A percentile compares a stretch with the other conserved stretches of the same genome.
These are phyloP conservation scores for Daldinia grandis DNA, from an alignment of 495 filamentous ascomycete species.

Conservation along the genomic window DNA sequence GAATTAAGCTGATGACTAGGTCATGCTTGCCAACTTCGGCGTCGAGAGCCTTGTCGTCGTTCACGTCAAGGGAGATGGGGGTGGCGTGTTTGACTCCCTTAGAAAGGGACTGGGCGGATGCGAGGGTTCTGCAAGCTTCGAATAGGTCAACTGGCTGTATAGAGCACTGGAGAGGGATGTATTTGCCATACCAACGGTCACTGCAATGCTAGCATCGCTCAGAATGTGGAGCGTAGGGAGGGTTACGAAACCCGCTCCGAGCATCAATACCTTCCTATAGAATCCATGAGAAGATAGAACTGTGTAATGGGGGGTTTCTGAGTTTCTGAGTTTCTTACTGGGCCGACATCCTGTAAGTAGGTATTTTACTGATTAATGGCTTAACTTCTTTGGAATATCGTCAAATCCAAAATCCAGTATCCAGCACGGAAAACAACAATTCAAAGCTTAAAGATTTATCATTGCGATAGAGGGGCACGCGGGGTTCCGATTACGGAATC, in stretches of 20 bases:
- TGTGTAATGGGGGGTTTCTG: background rate
- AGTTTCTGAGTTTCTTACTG: conserved; percentile 21
- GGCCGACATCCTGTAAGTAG: conserved; percentile 8
- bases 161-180: background rate
- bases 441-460: conserved; percentile 7
- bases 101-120: conserved; percentile 76
- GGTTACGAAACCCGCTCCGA: conserved; percentile 83
- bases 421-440: background rate
- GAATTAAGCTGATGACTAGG: conserved; percentile 84
- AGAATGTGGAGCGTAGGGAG: conserved; percentile 82
- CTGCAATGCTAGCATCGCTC: conserved; percentile 75
- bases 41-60: conserved; percentile 75
- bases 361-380: background rate
- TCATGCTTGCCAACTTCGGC: conserved; percentile 78
- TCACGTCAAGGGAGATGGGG: conserved; percentile 86
- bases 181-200: conserved; percentile 77
- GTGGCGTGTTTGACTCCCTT: conserved; percentile 73
- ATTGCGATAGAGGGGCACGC: conserved; percentile 32
- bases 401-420: background rate
- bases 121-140: conserved; percentile 84
- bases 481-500: conserved; percentile 34
- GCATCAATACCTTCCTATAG: conserved; percentile 66
- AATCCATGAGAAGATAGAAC: conserved; percentile 8
- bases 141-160: conserved; percentile 1
- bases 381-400: background rate